Conservation (phyloP, 305 asterid genomes). For the Euphrasia arctica region DNA sequence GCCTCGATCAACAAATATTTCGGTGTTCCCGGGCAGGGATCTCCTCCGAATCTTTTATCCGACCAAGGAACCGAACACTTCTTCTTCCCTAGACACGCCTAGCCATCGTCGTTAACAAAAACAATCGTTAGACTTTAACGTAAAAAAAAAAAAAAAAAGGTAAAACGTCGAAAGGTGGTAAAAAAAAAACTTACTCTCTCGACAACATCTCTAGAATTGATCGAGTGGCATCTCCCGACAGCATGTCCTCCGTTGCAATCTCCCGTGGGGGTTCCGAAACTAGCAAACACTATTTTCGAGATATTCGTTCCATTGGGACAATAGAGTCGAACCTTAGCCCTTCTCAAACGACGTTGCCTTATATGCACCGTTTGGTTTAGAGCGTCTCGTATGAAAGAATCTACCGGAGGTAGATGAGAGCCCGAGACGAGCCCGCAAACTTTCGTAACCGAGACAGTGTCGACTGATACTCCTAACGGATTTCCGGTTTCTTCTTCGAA, state of each 20-base stretch:
- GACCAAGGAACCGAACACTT: conserved; percentile 45
- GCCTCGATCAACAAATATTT: conserved; percentile 51
- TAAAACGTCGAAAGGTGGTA: too few species aligned
- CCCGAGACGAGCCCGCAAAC: conserved; percentile 48
- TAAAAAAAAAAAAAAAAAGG: not conserved
- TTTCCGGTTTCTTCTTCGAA: conserved; percentile 81
- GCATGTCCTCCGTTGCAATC: conserved; percentile 41
- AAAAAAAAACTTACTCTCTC: conserved; percentile 43
- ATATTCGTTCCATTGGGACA: conserved; percentile 34
- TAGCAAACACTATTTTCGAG: conserved; percentile 43
- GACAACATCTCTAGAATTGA: conserved; percentile 43
- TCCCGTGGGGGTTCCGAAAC: conserved; percentile 57
- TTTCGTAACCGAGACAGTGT: conserved; percentile 47
- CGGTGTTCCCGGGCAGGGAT: conserved; percentile 52
- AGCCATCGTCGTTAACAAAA: conserved; percentile 20
- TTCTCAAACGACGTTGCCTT: conserved; percentile 29
- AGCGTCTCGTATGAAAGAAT: conserved; percentile 25
- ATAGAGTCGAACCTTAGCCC: conserved; percentile 34
- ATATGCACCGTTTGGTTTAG: conserved; percentile 9
- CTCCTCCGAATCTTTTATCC: conserved; percentile 45
- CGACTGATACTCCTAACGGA: conserved; percentile 61
- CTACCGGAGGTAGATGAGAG: conserved; percentile 35
- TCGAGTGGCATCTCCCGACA: conserved; percentile 49
- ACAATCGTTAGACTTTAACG: not conserved
- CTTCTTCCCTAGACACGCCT: conserved; percentile 64